Evolutionary conservation across 176 grass and related monocot species (phyloP).

Genomic region (Hyparrhenia diplandra): DNA sequence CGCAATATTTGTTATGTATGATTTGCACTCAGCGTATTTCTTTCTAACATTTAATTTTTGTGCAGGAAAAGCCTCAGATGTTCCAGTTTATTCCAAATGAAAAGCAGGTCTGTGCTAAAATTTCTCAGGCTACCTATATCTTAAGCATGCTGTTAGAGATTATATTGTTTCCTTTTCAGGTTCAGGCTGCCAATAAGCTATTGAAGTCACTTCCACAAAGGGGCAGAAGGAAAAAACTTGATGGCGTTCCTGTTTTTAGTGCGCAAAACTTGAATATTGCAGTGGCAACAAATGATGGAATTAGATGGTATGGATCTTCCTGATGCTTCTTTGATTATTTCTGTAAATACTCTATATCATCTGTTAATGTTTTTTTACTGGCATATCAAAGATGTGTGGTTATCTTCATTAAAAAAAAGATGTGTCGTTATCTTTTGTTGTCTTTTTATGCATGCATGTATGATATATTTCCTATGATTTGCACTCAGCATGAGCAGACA

Average conservation of each 20-base stretch:
- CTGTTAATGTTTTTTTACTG: neutral
- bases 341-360: neutral
- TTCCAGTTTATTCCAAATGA: slow-evolving; percentile 94
- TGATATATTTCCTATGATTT: neutral
- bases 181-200: slow-evolving; percentile 80
- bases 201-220: slow-evolving; percentile 71
- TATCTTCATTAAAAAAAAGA: neutral
- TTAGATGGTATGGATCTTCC: slow-evolving; percentile 74
- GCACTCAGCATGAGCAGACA: neutral
- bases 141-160: neutral
- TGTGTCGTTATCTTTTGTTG: neutral
- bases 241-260: slow-evolving; percentile 84
- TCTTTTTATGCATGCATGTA: neutral
- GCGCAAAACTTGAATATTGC: slow-evolving; percentile 96
- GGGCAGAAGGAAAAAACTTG: slow-evolving; percentile 59
- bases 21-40: neutral
- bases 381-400: neutral
- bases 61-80: slow-evolving; percentile 96
- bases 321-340: neutral
- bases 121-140: slow-evolving; percentile 22
- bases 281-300: slow-evolving; percentile 87
- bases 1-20: neutral
- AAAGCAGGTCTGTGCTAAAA: slow-evolving; percentile 63
- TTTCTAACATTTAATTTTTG: slow-evolving; percentile 11
- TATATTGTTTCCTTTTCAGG: slow-evolving; percentile 44